Evolutionary conservation across 2,329 filamentous ascomycete species (phyloP), one percentile per base, ranked within the genome.

Genomic region (Cordyceps fumosorosea): DNA sequence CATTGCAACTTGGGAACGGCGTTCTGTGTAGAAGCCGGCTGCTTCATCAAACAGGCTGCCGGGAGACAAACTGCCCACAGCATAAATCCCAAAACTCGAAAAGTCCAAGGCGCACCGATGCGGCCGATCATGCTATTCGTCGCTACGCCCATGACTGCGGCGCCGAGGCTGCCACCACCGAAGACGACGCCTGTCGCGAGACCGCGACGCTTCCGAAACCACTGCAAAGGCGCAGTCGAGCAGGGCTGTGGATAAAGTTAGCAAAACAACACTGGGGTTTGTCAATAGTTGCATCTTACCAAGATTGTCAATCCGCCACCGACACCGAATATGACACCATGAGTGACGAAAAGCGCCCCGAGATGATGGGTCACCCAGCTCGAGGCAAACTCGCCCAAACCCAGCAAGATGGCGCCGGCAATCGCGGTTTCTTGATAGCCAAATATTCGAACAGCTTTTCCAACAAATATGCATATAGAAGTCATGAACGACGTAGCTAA

Each of bases 131-230:
- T 65, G 18, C 63, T 60, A 22, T 66, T 64, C 6, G 67, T 65
- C 0, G 64, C 67, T 20, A 71, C 65, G 18, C 66, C 67, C 66
- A 71, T 69, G 40, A 69, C 68, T 1, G 69, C 69, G 1, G 69
- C 68, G 3, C 69, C 69, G 1, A 71, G 61, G 20, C 68, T 69
- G 2, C 68, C 68, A 6, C 66, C 68, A 5, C 68, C 68, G 22
- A 69, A 70, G n/a, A 71, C 69, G 42, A 71, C 66, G 5, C 69
- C 69, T 18, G 69, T 70, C 1, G 69, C 68, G 10, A 71, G 64
- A n/a, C 68, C 68, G 1, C 66, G 68, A 42, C 66, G 66, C n/a
- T 67, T 69, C 20, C 63, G 62, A 55, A 71, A 71, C 64, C 68
- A 65, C 34, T 66, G 64, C 40, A 71, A 60, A 1, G 69, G 69